Base-by-base conservation (phyloP, 2,329 filamentous ascomycete genomes). In the Penicillium sp. region DNA sequence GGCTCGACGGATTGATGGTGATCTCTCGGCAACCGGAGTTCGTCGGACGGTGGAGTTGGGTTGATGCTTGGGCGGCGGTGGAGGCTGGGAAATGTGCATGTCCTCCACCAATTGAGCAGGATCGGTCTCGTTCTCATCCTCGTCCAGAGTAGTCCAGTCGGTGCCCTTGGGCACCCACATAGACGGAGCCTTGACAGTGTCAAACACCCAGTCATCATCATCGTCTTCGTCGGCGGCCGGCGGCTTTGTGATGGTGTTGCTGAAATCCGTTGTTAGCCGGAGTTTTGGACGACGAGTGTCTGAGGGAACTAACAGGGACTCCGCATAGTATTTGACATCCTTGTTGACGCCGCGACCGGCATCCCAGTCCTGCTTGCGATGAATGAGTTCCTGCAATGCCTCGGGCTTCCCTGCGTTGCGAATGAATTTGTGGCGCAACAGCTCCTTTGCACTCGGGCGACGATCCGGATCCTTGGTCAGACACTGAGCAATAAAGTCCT, bases 151-250 rank as follows among this genome's bases (percentile, higher is more conserved):
- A 58, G 49, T 69, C 64, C 35, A 68, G 52, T 68, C 53, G 68
- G 79, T 82, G 60, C 81, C 75, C 50, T 75, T 81, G 3, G 81
- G 77, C 3, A 75, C 78, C 28, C 85, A 76, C 53, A 75, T 70
- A 0, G 87, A 89, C 6, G 77, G 70, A 9, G 81, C 80, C 69
- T 88, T 93, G 65, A 97, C 84, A 0, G 92, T 97, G 64, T 96
- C 92, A 66, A 97, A 97, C 2, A 95, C 86, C 92, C 92, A 97
- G 56, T 88, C 91, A 56, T 95, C 89, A 13, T 88, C 78, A n/a
- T 88, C 27, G 6, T 28, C 78, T 4, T 90, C 85, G 32, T 77
- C 82, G 2, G 81, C 78, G 2, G 41, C 12, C 29, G 37, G 32
- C 7, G 81, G 78, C 46, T 65, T 61, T 24, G 66, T 64, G 31